Evolutionary conservation across 2,329 filamentous ascomycete species (phyloP).

Genomic region (Alternaria brassicicola): DNA sequence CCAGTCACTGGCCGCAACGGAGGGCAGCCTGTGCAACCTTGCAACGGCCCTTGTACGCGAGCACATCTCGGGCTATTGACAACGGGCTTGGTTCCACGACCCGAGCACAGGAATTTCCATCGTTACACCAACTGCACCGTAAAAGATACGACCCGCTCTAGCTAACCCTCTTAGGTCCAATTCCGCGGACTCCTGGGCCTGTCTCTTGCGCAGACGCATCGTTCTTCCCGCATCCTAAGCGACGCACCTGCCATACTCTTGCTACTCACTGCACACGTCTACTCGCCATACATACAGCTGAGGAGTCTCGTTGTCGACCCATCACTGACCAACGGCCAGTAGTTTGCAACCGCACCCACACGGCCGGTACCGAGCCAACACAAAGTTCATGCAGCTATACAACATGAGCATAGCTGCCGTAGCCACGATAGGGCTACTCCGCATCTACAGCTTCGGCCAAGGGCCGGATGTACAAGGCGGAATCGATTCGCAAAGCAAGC

Average conservation of each 20-base stretch:
- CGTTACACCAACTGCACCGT: conserved; percentile 45
- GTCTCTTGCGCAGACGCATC: conserved; percentile 4
- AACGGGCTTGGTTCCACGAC: conserved; percentile 32
- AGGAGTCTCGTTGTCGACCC: neutral
- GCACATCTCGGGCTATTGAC: conserved; percentile 24
- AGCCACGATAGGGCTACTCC: conserved; percentile 6
- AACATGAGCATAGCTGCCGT: neutral
- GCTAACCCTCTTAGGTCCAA: conserved; percentile 7
- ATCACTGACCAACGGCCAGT: neutral
- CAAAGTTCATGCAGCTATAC: neutral
- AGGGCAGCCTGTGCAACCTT: conserved; percentile 29
- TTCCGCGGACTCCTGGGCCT: neutral
- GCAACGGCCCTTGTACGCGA: conserved; percentile 24
- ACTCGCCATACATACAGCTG: neutral
- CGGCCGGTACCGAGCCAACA: neutral
- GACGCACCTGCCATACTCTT: neutral
- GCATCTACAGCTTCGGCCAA: conserved; percentile 33
- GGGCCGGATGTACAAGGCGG: conserved; percentile 28
- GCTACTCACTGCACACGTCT: neutral
- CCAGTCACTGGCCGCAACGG: conserved; percentile 1
- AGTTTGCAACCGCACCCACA: neutral
- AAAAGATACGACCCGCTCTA: conserved; percentile 35
- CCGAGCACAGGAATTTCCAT: conserved; percentile 34
- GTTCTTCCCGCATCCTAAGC: neutral
- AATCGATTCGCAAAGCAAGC: conserved; percentile 30